A percentile compares a stretch with the other conserved stretches of the same genome.
These are phyloP conservation scores for Trichomonas gallinae DNA, from an alignment of 208 protist species.

Conservation along the genomic window DNA sequence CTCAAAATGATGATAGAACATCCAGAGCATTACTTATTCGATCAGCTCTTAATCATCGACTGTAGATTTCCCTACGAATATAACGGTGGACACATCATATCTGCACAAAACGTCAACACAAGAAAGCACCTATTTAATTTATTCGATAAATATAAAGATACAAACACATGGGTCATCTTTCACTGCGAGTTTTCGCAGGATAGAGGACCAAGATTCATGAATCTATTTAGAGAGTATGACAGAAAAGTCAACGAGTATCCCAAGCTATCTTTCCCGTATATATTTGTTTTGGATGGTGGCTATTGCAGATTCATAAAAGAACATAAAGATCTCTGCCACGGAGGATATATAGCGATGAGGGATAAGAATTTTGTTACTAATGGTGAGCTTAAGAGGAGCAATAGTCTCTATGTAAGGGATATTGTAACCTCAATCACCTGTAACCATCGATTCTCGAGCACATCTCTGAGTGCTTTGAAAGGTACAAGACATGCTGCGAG, in stretches of 20 bases:
- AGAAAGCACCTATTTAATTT: neutral
- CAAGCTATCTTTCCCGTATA: neutral
- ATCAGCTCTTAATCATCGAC: slow-evolving; percentile 21
- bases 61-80: slow-evolving; percentile 30
- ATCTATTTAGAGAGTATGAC: neutral
- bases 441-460: neutral
- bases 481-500: neutral
- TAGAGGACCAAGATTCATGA: neutral
- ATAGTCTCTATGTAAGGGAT: neutral
- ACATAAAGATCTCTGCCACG: neutral
- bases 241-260: neutral
- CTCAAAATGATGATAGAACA: neutral
- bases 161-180: slow-evolving; percentile 12
- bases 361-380: neutral
- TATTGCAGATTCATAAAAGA: neutral
- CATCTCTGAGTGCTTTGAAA: neutral
- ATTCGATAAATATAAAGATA: neutral
- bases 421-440: neutral
- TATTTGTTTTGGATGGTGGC: neutral
- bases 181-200: slow-evolving; percentile 34
- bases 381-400: neutral
- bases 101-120: neutral
- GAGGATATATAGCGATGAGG: neutral
- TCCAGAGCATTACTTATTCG: neutral
- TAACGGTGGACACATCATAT: slow-evolving; percentile 28